A percentile compares a stretch with the other conserved stretches of the same genome.
Evolutionary conservation across 129 eudicot species (phyloP).

Genomic region (Escallonia herrerae): DNA sequence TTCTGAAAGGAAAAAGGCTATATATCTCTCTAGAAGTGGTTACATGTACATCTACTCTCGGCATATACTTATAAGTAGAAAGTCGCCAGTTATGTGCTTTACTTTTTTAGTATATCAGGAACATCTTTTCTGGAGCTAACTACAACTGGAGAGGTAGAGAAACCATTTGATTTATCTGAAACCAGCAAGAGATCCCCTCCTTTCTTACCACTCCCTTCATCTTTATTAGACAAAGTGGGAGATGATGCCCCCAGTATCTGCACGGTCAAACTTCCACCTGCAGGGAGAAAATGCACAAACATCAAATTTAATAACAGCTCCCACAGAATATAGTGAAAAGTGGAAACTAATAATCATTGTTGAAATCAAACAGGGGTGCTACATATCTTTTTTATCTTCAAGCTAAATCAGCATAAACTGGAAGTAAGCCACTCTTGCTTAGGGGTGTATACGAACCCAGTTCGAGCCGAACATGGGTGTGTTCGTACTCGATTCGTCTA

Average conservation of each 20-base stretch:
- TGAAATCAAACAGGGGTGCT: no score
- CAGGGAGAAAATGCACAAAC: conserved; percentile 2
- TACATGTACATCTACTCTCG: not conserved
- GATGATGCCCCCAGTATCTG: conserved; percentile 74
- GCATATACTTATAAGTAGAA: conserved; percentile 5
- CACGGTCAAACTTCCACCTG: conserved; percentile 80
- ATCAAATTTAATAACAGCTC: not conserved
- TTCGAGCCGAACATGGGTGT: no score
- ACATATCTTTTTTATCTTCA: no score
- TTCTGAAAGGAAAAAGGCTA: not conserved
- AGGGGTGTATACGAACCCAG: no score
- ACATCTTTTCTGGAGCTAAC: conserved; percentile 39
- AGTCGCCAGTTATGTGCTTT: conserved; percentile 4
- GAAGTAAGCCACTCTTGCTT: no score
- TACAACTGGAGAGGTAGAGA: conserved; percentile 49
- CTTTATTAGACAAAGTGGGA: conserved; percentile 18
- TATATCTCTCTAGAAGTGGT: not conserved
- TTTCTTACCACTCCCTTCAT: conserved; percentile 7
- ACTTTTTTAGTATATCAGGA: conserved; percentile 31
- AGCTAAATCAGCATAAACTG: no score
- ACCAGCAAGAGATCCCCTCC: conserved; percentile 20
- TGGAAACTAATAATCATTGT: not conserved
- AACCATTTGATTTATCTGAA: conserved; percentile 31
- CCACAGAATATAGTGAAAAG: not conserved
- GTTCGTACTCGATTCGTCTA: no score